phyloP scores from a whole-genome alignment of 1,284 basidiomycete species.

The Lentinus polychrous region DNA sequence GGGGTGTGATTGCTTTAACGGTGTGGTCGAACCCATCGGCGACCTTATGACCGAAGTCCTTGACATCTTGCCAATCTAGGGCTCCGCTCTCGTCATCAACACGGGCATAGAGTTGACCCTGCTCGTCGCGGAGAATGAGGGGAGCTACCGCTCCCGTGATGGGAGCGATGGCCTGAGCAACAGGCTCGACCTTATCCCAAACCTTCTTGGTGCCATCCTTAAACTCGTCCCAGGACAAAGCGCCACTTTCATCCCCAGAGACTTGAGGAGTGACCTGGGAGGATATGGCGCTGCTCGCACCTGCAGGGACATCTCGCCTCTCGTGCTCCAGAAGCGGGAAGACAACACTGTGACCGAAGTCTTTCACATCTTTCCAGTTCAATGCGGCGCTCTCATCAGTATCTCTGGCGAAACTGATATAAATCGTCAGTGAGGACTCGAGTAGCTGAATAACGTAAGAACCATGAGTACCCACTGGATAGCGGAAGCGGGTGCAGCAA shows the following conservation, averaged over 20 bases:
- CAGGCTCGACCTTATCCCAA: background rate
- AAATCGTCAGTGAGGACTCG: no score
- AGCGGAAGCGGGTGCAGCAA: no score
- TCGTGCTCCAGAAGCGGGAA: no score
- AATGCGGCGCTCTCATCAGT: conserved; percentile 4
- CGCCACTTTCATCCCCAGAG: background rate
- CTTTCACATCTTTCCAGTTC: background rate
- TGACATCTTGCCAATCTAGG: conserved; percentile 1
- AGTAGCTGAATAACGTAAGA: no score
- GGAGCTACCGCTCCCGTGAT: no score
- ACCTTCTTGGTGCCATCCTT: background rate
- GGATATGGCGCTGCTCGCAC: no score
- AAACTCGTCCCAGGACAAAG: background rate
- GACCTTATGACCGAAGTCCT: conserved; percentile 3
- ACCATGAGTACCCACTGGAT: no score
- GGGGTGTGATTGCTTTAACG: background rate
- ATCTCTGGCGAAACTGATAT: no score
- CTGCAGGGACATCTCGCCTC: no score
- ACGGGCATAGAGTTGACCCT: no score
- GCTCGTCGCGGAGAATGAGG: no score
- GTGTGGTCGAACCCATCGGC: conserved; percentile 1
- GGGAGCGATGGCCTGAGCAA: background rate
- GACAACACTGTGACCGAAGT: conserved; percentile 1
- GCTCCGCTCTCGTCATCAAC: conserved; percentile 4
- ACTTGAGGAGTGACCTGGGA: no score